Evolutionary conservation across 2,329 filamentous ascomycete species (phyloP).

Genomic region (Pyrenochaeta sp.): DNA sequence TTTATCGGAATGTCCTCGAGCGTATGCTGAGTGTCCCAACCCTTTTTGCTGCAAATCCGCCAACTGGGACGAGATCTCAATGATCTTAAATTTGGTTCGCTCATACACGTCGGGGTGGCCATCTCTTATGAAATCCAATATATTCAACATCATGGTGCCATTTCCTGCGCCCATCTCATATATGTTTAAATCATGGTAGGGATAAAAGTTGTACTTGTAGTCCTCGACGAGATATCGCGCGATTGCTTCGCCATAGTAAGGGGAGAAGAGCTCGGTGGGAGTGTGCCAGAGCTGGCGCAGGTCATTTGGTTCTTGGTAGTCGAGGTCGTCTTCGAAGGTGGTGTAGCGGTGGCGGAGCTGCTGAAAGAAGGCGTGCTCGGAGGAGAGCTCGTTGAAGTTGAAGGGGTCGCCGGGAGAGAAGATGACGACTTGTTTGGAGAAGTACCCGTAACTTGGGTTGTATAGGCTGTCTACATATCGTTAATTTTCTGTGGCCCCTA

Average conservation of each 20-base stretch:
- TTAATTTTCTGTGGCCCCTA: slow-evolving; percentile 13
- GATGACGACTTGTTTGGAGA: slow-evolving; percentile 95
- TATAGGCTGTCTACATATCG: slow-evolving; percentile 79
- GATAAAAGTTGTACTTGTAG: slow-evolving; percentile 92
- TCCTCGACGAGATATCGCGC: slow-evolving; percentile 96
- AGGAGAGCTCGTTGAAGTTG: slow-evolving; percentile 79
- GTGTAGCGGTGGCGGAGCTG: slow-evolving; percentile 82
- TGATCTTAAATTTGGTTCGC: slow-evolving; percentile 91
- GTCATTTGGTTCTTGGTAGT: slow-evolving; percentile 73
- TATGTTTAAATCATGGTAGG: slow-evolving; percentile 95
- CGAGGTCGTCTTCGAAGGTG: slow-evolving; percentile 88
- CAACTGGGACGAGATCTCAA: slow-evolving; percentile 88
- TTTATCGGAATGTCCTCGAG: slow-evolving; percentile 79
- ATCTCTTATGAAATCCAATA: slow-evolving; percentile 93
- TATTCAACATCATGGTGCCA: slow-evolving; percentile 97
- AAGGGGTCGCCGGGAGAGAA: slow-evolving; percentile 94
- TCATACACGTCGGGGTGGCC: slow-evolving; percentile 91
- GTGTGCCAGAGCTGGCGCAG: slow-evolving; percentile 97
- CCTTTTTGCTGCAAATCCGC: slow-evolving; percentile 79
- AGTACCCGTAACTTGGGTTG: slow-evolving; percentile 94
- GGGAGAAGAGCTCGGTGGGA: slow-evolving; percentile 94
- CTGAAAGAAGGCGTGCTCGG: slow-evolving; percentile 85
- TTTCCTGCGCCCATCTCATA: slow-evolving; percentile 99
- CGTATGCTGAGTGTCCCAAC: slow-evolving; percentile 70
- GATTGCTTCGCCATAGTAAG: slow-evolving; percentile 96